Evolutionary conservation across 2,329 filamentous ascomycete genomes (phyloP).

Genomic region (Sporothrix brunneoviolacea): DNA sequence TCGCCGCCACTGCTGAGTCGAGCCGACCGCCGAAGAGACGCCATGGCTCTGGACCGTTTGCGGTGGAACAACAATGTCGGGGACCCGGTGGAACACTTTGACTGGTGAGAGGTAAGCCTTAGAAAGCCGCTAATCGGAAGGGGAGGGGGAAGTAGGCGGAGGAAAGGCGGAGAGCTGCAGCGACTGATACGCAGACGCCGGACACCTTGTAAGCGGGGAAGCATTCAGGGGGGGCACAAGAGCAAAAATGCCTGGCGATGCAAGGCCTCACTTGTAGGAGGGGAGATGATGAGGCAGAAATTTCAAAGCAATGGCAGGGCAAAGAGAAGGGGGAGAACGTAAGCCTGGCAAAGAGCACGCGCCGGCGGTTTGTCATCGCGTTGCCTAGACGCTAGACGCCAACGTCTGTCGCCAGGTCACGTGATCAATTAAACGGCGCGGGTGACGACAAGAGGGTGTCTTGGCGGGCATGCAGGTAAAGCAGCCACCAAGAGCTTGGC

Average conservation of each 20-base stretch:
- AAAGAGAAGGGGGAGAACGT: background rate
- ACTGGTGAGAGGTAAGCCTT: too few relatives aligned
- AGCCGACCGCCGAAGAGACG: constrained; percentile 27
- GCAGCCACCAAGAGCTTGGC: too few relatives aligned
- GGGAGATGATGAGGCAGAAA: background rate
- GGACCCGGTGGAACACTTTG: too few relatives aligned
- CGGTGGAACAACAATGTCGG: background rate
- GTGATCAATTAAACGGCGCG: constrained; percentile 14
- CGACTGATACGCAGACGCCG: background rate
- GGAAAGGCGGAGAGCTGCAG: background rate
- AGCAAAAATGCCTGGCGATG: background rate
- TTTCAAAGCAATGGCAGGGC: too few relatives aligned
- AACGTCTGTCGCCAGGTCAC: constrained; percentile 22
- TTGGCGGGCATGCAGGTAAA: too few relatives aligned
- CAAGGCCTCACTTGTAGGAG: background rate
- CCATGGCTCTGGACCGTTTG: constrained; percentile 20
- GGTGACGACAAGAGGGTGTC: too few relatives aligned
- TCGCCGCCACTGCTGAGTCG: constrained; percentile 33
- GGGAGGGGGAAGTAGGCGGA: background rate
- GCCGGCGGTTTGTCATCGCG: constrained; percentile 22
- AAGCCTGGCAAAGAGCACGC: too few relatives aligned
- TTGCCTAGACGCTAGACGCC: constrained; percentile 7
- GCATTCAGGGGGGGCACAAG: background rate
- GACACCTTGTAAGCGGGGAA: background rate
- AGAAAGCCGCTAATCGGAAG: too few relatives aligned